Percentiles rank a stretch among this genome's conserved stretches.
Conservation (phyloP, 2,329 filamentous ascomycete genomes). For the Neospermospora avenae region DNA sequence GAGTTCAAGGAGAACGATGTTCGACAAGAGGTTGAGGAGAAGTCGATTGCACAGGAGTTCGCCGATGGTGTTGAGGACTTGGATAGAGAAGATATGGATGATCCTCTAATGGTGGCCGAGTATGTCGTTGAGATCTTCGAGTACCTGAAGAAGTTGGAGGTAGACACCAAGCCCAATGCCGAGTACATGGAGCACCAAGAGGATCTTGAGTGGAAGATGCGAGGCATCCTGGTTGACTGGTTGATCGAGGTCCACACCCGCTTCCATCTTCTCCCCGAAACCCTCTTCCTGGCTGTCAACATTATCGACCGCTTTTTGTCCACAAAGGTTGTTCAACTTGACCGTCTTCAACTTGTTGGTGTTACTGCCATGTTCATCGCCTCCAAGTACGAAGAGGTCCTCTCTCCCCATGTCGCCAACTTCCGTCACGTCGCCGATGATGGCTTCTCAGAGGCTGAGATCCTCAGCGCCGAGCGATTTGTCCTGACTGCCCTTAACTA, state of each 20-base stretch:
- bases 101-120: constrained; percentile 96
- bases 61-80: constrained; percentile 57
- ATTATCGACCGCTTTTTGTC: constrained; percentile 98
- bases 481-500: constrained; percentile 89
- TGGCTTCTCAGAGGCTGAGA: constrained; percentile 92
- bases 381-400: constrained; percentile 97
- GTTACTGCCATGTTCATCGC: constrained; percentile 99
- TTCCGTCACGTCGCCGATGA: constrained; percentile 97
- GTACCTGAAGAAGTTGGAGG: constrained; percentile 85
- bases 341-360: constrained; percentile 92
- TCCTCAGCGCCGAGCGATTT: constrained; percentile 94
- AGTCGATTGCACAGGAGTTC: constrained; percentile 29
- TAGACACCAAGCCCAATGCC: constrained; percentile 77
- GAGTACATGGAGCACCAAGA: constrained; percentile 94
- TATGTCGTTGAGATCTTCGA: constrained; percentile 98
- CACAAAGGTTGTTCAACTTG: constrained; percentile 90
- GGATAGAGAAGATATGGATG: constrained; percentile 83
- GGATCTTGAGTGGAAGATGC: constrained; percentile 97
- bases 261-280: constrained; percentile 93
- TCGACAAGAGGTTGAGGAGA: constrained; percentile 33
- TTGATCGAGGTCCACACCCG: constrained; percentile 96
- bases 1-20: constrained; percentile 38
- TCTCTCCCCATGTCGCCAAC: constrained; percentile 94
- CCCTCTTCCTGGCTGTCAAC: constrained; percentile 94
- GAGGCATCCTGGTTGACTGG: constrained; percentile 96